Evolutionary conservation across 2,329 filamentous ascomycete genomes (phyloP).

Genomic region (Saccharata proteae): DNA sequence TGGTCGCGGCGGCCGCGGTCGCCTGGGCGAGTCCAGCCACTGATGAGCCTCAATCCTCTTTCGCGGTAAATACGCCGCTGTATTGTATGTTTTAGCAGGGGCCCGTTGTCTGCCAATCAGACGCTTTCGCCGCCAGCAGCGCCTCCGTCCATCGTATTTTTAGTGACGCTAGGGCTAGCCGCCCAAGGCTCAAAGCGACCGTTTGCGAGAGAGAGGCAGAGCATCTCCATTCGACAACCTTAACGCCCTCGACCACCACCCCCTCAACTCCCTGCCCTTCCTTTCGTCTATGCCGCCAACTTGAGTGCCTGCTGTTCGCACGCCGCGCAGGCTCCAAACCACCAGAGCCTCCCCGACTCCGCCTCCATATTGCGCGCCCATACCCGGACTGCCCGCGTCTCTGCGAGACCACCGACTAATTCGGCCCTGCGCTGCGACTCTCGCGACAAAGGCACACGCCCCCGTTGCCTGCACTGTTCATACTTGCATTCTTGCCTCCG

Average conservation of each 20-base stretch:
- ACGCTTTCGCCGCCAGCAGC: no score
- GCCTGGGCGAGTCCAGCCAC: no score
- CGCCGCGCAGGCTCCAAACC: slow-evolving; percentile 8
- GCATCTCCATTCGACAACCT: no score
- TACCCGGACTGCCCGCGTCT: slow-evolving; percentile 8
- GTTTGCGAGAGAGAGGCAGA: no score
- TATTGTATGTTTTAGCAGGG: no score
- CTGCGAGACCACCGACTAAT: slow-evolving; percentile 10
- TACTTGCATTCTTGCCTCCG: slow-evolving; percentile 11
- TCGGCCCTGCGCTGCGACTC: slow-evolving; percentile 5
- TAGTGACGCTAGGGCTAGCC: no score
- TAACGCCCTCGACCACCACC: slow-evolving; percentile 5
- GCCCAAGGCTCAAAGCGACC: no score
- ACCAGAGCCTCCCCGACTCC: slow-evolving; percentile 5
- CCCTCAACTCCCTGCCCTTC: slow-evolving; percentile 2
- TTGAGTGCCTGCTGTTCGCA: slow-evolving; percentile 4
- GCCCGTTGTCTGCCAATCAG: no score
- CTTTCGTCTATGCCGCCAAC: slow-evolving; percentile 8
- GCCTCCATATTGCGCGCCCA: slow-evolving; percentile 1
- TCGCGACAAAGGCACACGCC: slow-evolving; percentile 2
- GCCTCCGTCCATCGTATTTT: no score
- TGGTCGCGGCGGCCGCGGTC: no score
- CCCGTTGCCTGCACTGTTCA: slow-evolving; percentile 2
- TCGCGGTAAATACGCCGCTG: no score
- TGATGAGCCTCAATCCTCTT: no score